A percentile compares a stretch with the other conserved stretches of the same genome.
Conservation (phyloP, 768 basidiomycete genomes). For the Floccularia luteovirens region DNA sequence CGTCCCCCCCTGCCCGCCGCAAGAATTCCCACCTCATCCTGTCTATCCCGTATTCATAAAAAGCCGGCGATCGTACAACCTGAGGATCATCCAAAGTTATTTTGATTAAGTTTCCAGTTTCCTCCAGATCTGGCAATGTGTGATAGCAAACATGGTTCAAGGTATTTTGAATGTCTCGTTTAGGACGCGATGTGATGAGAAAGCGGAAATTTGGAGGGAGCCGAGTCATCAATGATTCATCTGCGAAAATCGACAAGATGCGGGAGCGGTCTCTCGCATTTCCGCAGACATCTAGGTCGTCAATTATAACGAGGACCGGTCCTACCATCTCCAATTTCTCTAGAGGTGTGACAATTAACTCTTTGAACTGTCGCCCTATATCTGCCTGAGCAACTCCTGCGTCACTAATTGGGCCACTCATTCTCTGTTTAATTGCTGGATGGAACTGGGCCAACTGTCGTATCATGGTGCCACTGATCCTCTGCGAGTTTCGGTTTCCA, state of each 20-base stretch:
- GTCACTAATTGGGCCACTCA: conserved; percentile 3
- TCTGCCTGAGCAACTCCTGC: conserved; percentile 1
- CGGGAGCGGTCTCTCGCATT: conserved; percentile 3
- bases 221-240: conserved; percentile 1
- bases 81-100: neutral
- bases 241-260: conserved; percentile 1
- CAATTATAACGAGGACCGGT: conserved; percentile 24
- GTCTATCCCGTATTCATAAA: neutral
- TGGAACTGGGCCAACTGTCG: conserved; percentile 22
- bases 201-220: conserved; percentile 18
- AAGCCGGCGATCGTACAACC: neutral
- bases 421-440: conserved; percentile 4
- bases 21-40: neutral
- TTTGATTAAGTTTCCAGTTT: neutral
- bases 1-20: neutral
- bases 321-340: conserved; percentile 13
- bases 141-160: neutral
- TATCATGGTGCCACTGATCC: conserved; percentile 22
- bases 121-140: neutral
- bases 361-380: conserved; percentile 14
- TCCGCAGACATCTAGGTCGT: conserved; percentile 22
- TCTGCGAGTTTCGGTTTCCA: conserved; percentile 10
- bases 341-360: conserved; percentile 18
- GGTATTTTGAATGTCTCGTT: conserved; percentile 14
- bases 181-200: conserved; percentile 18